Conservation (phyloP, 495 filamentous ascomycete species). For the Penicillium arizonense region DNA sequence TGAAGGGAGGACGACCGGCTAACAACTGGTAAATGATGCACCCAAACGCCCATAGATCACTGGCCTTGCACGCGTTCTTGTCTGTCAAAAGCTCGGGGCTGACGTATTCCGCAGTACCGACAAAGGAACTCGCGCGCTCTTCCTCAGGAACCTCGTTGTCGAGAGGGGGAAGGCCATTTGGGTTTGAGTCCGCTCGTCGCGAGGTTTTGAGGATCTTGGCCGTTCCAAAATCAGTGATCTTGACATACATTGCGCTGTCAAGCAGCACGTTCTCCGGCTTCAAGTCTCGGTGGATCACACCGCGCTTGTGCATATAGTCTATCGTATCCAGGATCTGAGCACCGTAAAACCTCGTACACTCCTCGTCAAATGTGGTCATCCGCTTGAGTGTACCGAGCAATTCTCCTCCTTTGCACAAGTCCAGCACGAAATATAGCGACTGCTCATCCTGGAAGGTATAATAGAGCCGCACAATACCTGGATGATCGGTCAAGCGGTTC, state of each 20-base stretch:
- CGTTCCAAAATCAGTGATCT: conserved; percentile 98
- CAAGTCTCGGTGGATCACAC: conserved; percentile 94
- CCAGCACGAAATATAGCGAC: conserved; percentile 94
- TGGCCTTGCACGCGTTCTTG: conserved; percentile 96
- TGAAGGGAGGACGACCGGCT: conserved; percentile 92
- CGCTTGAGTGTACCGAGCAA: conserved; percentile 89
- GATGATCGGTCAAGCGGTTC: conserved; percentile 93
- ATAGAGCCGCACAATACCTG: conserved; percentile 93
- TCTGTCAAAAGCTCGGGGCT: conserved; percentile 93
- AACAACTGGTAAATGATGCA: conserved; percentile 98
- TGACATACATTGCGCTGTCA: conserved; percentile 94
- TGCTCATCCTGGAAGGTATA: conserved; percentile 98
- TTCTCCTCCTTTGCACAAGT: conserved; percentile 91
- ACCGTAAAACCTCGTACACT: conserved; percentile 92
- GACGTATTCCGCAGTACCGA: conserved; percentile 98
- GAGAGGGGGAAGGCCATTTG: conserved; percentile 45
- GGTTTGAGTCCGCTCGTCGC: conserved; percentile 46
- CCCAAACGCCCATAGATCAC: conserved; percentile 98
- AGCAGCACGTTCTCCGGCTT: conserved; percentile 98
- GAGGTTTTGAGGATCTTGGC: conserved; percentile 83
- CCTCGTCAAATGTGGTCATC: conserved; percentile 91
- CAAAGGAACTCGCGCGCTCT: conserved; percentile 86
- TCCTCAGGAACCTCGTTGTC: conserved; percentile 60
- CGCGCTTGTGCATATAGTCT: conserved; percentile 95
- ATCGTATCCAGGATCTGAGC: conserved; percentile 96